These are phyloP conservation scores for Cryptosporidium andersoni DNA, from an alignment of 169 alveolate species.

Conservation along the genomic window DNA sequence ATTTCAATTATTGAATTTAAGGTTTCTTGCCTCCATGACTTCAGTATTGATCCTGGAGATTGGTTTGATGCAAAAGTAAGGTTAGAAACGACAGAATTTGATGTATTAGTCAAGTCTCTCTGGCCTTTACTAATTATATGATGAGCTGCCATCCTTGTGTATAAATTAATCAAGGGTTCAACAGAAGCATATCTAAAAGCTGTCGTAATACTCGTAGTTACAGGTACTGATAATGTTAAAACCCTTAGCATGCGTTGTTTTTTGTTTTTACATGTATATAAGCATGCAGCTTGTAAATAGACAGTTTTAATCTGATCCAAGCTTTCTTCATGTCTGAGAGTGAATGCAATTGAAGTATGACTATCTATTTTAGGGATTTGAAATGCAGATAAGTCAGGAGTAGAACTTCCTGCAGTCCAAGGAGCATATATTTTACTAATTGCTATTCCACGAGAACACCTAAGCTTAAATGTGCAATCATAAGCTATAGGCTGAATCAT, in stretches of 20 bases:
- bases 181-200: conserved; percentile 70
- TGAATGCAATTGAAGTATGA: conserved; percentile 71
- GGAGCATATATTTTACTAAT: conserved; percentile 74
- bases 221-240: conserved; percentile 52
- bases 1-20: conserved; percentile 53
- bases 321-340: conserved; percentile 73
- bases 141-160: conserved; percentile 71
- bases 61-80: conserved; percentile 48
- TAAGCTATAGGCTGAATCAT: conserved; percentile 56
- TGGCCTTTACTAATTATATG: conserved; percentile 64
- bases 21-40: conserved; percentile 62
- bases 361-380: conserved; percentile 75
- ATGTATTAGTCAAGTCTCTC: conserved; percentile 8
- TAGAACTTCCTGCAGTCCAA: conserved; percentile 75
- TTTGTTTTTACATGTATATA: conserved; percentile 63
- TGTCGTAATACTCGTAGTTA: conserved; percentile 52
- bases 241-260: conserved; percentile 45
- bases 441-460: conserved; percentile 72
- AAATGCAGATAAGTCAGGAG: conserved; percentile 74
- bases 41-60: conserved; percentile 9
- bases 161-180: conserved; percentile 44
- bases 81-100: conserved; percentile 31
- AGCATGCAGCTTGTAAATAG: conserved; percentile 76
- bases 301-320: conserved; percentile 75
- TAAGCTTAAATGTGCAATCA: conserved; percentile 70